Conservation (phyloP, 768 basidiomycete species). For the Lactifluus volemus region DNA sequence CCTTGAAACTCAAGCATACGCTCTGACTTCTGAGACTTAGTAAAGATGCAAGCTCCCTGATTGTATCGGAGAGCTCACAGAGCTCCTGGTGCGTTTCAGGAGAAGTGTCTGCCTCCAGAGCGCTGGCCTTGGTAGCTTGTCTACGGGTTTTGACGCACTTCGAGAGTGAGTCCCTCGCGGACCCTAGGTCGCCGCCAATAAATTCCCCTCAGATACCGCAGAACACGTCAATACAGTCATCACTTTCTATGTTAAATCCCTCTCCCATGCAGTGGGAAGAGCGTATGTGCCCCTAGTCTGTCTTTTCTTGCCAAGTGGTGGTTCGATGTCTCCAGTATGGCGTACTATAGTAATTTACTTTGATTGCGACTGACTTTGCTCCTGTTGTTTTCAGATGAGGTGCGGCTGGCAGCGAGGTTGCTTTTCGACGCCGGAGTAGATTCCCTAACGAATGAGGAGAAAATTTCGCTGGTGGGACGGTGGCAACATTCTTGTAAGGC, state of each 20-base stretch:
- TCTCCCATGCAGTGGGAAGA: conserved; percentile 52
- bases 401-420: conserved; percentile 66
- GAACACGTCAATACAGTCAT: conserved; percentile 65
- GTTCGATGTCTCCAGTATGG: conserved; percentile 65
- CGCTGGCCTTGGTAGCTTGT: conserved; percentile 55
- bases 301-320: conserved; percentile 66
- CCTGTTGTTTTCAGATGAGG: conserved; percentile 40
- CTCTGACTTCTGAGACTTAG: conserved; percentile 24
- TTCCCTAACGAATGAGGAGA: conserved; percentile 58
- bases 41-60: conserved; percentile 34
- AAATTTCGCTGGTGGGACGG: conserved; percentile 45
- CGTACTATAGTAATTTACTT: neutral
- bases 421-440: conserved; percentile 73
- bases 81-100: conserved; percentile 70
- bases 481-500: conserved; percentile 57
- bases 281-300: conserved; percentile 62
- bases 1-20: neutral
- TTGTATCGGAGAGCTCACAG: conserved; percentile 28
- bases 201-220: conserved; percentile 43
- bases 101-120: conserved; percentile 58
- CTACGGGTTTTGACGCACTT: conserved; percentile 64
- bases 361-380: neutral
- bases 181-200: neutral
- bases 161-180: conserved; percentile 39
- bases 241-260: conserved; percentile 70